Base-by-base conservation (phyloP, 2,329 filamentous ascomycete species). In the Colletotrichum liriopes region DNA sequence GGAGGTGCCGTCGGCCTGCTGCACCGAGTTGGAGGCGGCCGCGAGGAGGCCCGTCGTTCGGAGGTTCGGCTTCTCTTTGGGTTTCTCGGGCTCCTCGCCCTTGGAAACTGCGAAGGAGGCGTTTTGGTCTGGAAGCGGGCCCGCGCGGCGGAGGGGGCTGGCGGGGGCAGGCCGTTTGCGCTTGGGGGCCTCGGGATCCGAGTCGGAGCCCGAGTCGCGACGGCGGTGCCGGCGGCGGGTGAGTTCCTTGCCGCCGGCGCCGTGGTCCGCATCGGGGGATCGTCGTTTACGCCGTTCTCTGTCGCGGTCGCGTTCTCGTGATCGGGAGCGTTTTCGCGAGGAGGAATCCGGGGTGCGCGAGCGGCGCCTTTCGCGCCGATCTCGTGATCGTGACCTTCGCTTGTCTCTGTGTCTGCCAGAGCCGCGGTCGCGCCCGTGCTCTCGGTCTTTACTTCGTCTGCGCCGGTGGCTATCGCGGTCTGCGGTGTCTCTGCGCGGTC, bases 31-130 rank as follows among this genome's bases (percentile, higher is more conserved):
- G 63, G 95, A 95, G 75, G 94, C 95, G 55, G 95, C 94, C 3
- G 96, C 96, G 23, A 99, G 87, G 9, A 93, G 86, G 37, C 96
- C 96, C 0, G 95, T 95, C 43, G 87, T 90, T 26, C 89, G 90
- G 82, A 93, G 97, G 82, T 98, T 99, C 51, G 95, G 93, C 81
- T 95, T 95, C 80, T 98, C 92, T 79, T 96, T 95, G 71, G 93
- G 91, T 73, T 88, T 86, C 58, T 85, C 82, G 8, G 87, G 83
- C 62, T 84, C 82, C 29, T 84, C 85, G 58, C 87, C 87, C 9
- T 82, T 86, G 32, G 84, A 87, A 35, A 89, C 77, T 55, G 90
- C 89, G 74, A 91, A 92, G 1, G 89, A 89, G 74, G 86, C 87
- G 49, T 84, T 84, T 77, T 92, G 90, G 0, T 89, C 90, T 1